Conservation (phyloP, 2,329 filamentous ascomycete species). For the Ceratocystis cubensis region DNA sequence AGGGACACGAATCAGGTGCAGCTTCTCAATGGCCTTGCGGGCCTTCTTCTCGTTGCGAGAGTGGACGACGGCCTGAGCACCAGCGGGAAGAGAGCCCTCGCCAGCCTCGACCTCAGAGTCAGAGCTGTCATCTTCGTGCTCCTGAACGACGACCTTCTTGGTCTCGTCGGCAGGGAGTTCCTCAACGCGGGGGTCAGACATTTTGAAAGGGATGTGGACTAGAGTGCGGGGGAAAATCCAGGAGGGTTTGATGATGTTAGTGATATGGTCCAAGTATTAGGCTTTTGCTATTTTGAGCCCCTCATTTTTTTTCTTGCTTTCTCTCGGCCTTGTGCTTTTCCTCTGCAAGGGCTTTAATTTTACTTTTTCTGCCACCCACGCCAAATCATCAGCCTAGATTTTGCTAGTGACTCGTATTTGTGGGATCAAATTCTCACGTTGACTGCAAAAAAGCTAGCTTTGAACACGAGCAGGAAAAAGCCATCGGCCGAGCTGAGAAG, state of each 20-base stretch:
- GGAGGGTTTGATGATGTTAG: not conserved
- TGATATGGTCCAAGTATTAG: not conserved
- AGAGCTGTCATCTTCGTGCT: constrained; percentile 56
- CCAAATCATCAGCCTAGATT: not conserved
- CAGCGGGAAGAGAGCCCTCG: constrained; percentile 66
- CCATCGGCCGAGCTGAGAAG: not conserved
- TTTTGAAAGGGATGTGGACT: constrained; percentile 36
- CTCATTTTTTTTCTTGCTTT: not conserved
- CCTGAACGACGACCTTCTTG: constrained; percentile 64
- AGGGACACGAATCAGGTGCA: constrained; percentile 88
- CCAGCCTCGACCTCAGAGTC: constrained; percentile 65
- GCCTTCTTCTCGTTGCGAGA: constrained; percentile 99
- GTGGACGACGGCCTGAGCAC: constrained; percentile 82
- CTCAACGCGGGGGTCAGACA: constrained; percentile 97
- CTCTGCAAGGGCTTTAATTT: constrained; percentile 14
- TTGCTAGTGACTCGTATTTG: constrained; percentile 9
- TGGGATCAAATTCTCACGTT: not conserved
- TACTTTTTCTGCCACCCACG: not conserved
- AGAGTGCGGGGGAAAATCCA: not conserved
- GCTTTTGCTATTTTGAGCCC: no score
- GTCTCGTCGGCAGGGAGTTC: constrained; percentile 87
- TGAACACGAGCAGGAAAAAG: not conserved
- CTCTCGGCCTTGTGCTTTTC: not conserved
- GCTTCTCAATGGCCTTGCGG: constrained; percentile 96
- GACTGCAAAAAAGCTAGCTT: not conserved